A percentile compares a stretch with the other conserved stretches of the same genome.
These are phyloP conservation scores for Ambrosia artemisiifolia DNA, from an alignment of 129 eudicot genomes.

Conservation along the genomic window DNA sequence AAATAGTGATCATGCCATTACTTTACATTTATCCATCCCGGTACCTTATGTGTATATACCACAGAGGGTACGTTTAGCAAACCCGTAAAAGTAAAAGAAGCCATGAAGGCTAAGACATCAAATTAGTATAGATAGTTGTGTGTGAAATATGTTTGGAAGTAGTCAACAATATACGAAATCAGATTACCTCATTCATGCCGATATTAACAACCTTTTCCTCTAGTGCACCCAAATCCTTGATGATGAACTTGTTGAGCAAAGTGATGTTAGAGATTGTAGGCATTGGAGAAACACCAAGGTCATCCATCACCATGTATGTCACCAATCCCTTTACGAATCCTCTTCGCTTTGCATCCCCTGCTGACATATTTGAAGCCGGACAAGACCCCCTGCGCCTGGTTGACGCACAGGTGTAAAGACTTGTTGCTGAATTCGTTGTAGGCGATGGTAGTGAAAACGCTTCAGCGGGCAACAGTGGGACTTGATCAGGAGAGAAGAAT, in stretches of 20 bases:
- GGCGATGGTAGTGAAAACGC: too few relatives aligned
- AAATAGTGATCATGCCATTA: too few relatives aligned
- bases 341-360: background rate
- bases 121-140: background rate
- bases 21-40: too few relatives aligned
- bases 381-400: too few relatives aligned
- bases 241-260: conserved; percentile 10
- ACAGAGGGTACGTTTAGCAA: too few relatives aligned
- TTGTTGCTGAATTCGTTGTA: too few relatives aligned
- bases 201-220: conserved; percentile 17
- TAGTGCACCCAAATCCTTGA: conserved; percentile 9
- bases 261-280: conserved; percentile 7
- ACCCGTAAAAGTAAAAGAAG: too few relatives aligned
- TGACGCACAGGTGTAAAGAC: background rate
- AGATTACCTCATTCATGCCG: conserved; percentile 11
- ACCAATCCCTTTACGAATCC: conserved; percentile 12
- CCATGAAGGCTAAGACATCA: too few relatives aligned
- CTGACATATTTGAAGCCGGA: background rate
- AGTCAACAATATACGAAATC: background rate
- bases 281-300: conserved; percentile 9
- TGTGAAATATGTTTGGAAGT: too few relatives aligned
- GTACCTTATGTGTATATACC: too few relatives aligned
- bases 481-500: background rate
- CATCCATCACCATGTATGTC: conserved; percentile 21
- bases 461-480: background rate